Base-by-base conservation (phyloP, 306 rosid genomes). In the Vigna nakashimae region DNA sequence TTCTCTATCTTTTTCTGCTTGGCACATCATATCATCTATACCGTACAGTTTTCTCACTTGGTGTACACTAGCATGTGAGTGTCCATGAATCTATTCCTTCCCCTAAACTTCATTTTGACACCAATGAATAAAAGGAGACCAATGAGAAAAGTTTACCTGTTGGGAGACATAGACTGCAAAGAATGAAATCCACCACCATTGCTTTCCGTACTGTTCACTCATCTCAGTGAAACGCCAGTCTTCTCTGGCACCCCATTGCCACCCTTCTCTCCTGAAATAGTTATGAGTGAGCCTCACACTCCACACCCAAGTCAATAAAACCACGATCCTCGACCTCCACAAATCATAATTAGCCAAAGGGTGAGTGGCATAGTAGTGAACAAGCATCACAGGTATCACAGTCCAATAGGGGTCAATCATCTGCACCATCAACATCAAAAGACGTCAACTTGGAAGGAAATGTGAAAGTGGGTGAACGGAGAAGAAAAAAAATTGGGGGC, bases 121-220 rank as follows among this genome's bases (percentile, higher is more conserved):
- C 74, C 22, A 45, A 53, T 34, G 28, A 76, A 45, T 55, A 49
- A 16, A 64, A 34, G 26, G 36, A 56, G 5, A 4, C 5, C 4
- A 68, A 5, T 2, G 10, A 9, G 30, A 76, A 28, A 18, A n/a
- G 6, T 11, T 12, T 43, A 95, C 98, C 98, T 92, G 98, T 76
- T 95, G 98, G 42, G 97, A 79, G 60, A 88, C 76, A 71, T 95
- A 95, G 84, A 95, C 85, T 24, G 91, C 84, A 69, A 95, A 89
- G 85, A 95, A 92, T 24, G 98, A 95, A 76, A 87, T 43, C 97
- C 97, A 95, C 97, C 98, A 91, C 98, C 98, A 95, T 12, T 79
- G 86, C 1, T 77, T 84, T 2, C 93, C 98, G 72, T 92, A 89
- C 55, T 86, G 97, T 15, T 60, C 78, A 36, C 86, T 82, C 98